phyloP scores from a whole-genome alignment of 441 rosid species.

The Breynia disticha region DNA sequence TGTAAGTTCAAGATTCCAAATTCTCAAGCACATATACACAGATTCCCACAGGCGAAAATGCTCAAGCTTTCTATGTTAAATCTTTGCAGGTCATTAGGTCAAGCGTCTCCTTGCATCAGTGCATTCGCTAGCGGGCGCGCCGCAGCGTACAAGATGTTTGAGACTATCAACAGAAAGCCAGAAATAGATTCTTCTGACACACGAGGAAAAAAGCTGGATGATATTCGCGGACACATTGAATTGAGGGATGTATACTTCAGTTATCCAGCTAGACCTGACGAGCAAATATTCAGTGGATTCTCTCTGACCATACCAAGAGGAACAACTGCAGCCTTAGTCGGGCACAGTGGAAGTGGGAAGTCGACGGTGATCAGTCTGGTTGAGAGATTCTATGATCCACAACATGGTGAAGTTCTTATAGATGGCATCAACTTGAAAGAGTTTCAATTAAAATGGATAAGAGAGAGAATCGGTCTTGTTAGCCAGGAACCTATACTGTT shows the following conservation, averaged over 20 bases:
- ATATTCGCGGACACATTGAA: constrained; percentile 55
- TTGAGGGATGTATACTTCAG: constrained; percentile 52
- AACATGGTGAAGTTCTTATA: constrained; percentile 60
- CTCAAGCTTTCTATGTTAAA: background rate
- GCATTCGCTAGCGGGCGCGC: constrained; percentile 81
- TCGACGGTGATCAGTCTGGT: constrained; percentile 66
- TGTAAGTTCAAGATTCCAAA: constrained; percentile 28
- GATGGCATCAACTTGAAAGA: constrained; percentile 62
- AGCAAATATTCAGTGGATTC: constrained; percentile 60
- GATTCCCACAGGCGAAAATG: no score
- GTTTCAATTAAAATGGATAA: constrained; percentile 64
- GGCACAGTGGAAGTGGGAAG: constrained; percentile 86
- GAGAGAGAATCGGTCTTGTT: constrained; percentile 68
- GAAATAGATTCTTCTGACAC: constrained; percentile 56
- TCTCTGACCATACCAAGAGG: constrained; percentile 56
- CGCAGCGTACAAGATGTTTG: constrained; percentile 80
- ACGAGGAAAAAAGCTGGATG: constrained; percentile 37
- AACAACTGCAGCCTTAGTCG: constrained; percentile 63
- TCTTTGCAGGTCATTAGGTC: constrained; percentile 58
- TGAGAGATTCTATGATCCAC: constrained; percentile 78
- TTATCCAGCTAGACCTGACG: constrained; percentile 65
- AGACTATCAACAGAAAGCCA: constrained; percentile 67
- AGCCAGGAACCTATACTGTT: constrained; percentile 80
- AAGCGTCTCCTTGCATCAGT: constrained; percentile 66
- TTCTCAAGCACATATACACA: background rate